These are phyloP conservation scores for Aegilops sharonensis DNA, from an alignment of 176 grass and related monocot species.

Conservation along the genomic window DNA sequence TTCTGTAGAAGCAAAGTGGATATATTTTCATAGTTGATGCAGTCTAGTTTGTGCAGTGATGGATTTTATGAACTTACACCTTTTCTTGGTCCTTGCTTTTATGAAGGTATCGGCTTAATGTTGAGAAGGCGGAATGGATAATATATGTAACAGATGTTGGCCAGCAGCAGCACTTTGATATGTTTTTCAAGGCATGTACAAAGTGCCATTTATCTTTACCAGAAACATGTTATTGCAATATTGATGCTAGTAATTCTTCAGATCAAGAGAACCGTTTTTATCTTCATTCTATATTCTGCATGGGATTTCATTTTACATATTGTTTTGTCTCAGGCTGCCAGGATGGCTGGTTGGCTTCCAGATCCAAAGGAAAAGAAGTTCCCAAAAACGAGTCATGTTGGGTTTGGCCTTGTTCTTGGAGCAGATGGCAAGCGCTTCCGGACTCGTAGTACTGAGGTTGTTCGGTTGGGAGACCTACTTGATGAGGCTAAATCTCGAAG, in stretches of 20 bases:
- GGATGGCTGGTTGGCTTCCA: conserved; percentile 75
- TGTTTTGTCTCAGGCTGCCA: conserved; percentile 60
- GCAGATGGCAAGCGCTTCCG: conserved; percentile 87
- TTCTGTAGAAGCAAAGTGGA: background rate
- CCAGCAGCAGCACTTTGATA: conserved; percentile 94
- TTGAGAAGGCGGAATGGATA: conserved; percentile 93
- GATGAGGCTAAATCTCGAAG: conserved; percentile 88
- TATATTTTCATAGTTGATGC: background rate
- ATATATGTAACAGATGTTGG: conserved; percentile 97
- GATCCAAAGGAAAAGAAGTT: conserved; percentile 55
- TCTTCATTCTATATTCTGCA: background rate
- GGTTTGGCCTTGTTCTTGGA: conserved; percentile 96
- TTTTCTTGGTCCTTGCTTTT: conserved; percentile 25
- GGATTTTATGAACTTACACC: conserved; percentile 4
- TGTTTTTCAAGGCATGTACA: conserved; percentile 81
- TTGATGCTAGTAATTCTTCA: background rate
- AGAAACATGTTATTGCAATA: background rate
- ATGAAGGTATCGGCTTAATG: conserved; percentile 78
- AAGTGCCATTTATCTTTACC: background rate
- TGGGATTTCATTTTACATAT: background rate
- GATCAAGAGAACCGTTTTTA: background rate
- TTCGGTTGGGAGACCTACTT: conserved; percentile 83
- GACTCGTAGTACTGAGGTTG: conserved; percentile 82
- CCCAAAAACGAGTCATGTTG: conserved; percentile 82
- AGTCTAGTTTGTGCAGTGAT: background rate